Evolutionary conservation across 305 asterid genomes (phyloP).

Genomic region (Lippia alba): DNA sequence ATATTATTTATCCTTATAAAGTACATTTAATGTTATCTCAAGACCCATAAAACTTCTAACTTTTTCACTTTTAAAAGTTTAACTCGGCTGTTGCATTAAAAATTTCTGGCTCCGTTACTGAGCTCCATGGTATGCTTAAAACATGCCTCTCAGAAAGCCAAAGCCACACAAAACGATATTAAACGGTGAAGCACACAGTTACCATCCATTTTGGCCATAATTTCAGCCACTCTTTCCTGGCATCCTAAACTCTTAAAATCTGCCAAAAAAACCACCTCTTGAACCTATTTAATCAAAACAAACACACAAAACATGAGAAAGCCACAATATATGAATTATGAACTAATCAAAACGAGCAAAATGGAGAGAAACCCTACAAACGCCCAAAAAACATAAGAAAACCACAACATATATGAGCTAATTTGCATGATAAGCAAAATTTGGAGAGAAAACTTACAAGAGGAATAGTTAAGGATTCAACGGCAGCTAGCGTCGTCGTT

Average conservation of each 20-base stretch:
- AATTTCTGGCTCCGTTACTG: too few relatives aligned
- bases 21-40: too few relatives aligned
- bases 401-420: too few relatives aligned
- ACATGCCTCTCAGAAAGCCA: too few relatives aligned
- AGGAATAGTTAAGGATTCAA: conserved; percentile 69
- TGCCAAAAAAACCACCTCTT: conserved; percentile 67
- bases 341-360: neutral
- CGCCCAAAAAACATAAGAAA: too few relatives aligned
- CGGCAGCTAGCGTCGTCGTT: conserved; percentile 52
- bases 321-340: neutral
- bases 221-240: conserved; percentile 65
- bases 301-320: neutral
- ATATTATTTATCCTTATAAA: too few relatives aligned
- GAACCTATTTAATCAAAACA: conserved; percentile 43
- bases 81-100: too few relatives aligned
- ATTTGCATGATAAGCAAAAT: neutral
- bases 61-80: too few relatives aligned
- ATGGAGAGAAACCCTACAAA: conserved; percentile 39
- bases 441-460: conserved; percentile 44
- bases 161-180: neutral
- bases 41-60: too few relatives aligned
- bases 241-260: conserved; percentile 62
- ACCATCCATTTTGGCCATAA: conserved; percentile 65
- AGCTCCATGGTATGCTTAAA: too few relatives aligned
- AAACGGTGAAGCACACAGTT: neutral